A percentile compares a stretch with the other conserved stretches of the same genome.
Evolutionary conservation across 2,329 filamentous ascomycete species (phyloP).

Genomic region (Beauveria sp.): DNA sequence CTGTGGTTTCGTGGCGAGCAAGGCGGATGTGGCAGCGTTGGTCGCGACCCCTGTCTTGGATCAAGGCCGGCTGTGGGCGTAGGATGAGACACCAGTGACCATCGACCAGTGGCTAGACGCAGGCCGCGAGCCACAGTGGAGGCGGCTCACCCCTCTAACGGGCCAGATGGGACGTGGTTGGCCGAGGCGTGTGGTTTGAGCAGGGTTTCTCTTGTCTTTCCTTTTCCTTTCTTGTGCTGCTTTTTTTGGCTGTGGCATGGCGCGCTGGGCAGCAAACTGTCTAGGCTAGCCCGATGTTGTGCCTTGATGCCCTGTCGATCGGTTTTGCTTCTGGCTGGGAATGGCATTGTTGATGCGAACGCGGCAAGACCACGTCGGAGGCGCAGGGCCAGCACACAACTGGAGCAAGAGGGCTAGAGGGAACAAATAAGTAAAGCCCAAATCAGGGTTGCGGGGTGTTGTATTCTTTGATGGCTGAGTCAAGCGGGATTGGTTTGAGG

Average conservation of each 20-base stretch:
- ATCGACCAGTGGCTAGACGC: neutral
- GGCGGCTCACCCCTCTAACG: neutral
- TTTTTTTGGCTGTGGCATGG: neutral
- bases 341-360: slow-evolving; percentile 5
- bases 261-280: slow-evolving; percentile 2
- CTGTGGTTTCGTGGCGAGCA: neutral
- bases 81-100: slow-evolving; percentile 1
- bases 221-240: neutral
- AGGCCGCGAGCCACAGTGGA: neutral
- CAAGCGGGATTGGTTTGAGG: neutral
- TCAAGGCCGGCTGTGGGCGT: neutral
- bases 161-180: neutral
- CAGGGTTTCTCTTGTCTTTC: neutral
- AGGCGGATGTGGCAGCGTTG: neutral
- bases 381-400: neutral
- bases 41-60: neutral
- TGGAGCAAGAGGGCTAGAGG: neutral
- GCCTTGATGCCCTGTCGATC: slow-evolving; percentile 5
- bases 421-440: neutral
- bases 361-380: neutral
- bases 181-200: neutral
- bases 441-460: neutral
- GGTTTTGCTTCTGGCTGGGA: neutral
- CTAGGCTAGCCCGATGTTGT: neutral
- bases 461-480: neutral